Evolutionary conservation across 106 monocot genomes (phyloP), one percentile per base, ranked within the genome.

Genomic region (Gastrodia elata): DNA sequence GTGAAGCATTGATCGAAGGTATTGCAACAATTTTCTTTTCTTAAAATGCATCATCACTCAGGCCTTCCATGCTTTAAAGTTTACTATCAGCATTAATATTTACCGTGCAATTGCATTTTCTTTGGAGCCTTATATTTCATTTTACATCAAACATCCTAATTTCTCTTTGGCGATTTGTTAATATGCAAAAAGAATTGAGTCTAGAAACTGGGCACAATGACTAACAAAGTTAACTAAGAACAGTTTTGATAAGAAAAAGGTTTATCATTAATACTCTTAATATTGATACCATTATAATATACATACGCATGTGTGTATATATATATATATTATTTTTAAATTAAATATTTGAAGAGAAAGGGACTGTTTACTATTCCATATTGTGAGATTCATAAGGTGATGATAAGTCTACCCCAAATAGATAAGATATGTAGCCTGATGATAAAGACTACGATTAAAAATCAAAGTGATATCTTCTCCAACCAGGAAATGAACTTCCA

Each of bases 1-100:
- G 80, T 68, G 71, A 84, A 48, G 84, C 90, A 49, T 83, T 91
- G 39, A 87, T 77, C 73, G 90, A 90, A 90, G 90, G 90, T 90
- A 73, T 55, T 32, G 37, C 30, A 67, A 15, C 20, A 16, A 0
- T 2, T 67, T 67, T 7, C 22, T 38, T 20, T 18, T 8, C 15
- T 35, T 14, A 4, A 65, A 65, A 65, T 67, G 34, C 67, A 36
- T 32, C 4, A 13, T 15, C 15, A 16, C n/a, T n/a, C 64, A 13
- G 3, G 33, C 14, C 57, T 57, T 57, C 7, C 25, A 56, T 22
- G 7, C 6, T 57, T 57, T 57, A 26, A 57, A 57, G 25, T 57
- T 44, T 57, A 26, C 22, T 25, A 57, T 57, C 22, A 26, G 18
- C 57, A 57, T 57, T 25, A 57, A 7, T 25, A 24, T 1, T 30